Evolutionary conservation across 2,329 filamentous ascomycete genomes (phyloP), one percentile per base, ranked within the genome.

Genomic region (Didymella keratinophila): DNA sequence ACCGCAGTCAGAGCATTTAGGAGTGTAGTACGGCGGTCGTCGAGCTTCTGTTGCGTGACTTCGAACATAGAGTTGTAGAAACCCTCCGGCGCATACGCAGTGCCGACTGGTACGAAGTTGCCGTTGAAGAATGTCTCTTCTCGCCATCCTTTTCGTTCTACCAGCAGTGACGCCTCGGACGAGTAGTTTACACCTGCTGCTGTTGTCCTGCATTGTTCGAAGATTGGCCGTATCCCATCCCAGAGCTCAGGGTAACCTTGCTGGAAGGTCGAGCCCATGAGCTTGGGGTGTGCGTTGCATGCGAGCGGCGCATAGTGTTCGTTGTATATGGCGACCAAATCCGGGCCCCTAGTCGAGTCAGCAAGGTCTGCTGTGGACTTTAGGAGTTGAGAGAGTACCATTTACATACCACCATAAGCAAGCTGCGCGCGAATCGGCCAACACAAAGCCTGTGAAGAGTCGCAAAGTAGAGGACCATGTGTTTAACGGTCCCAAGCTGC

Each of bases 61-160:
- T 76, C 74, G 52, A 72, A 66, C 39, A 67, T 59, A 6, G 68
- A 64, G 44, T 75, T 75, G 58, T 73, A 72, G 58, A 70, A 71
- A n/a, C 73, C 73, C 34, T 72, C 58, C 37, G 69, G 69, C n/a
- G 60, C 59, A 56, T 58, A 64, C 12, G 67, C 62, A 28, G 70
- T 62, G 14, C 71, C 70, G 5, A 75, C 62, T 14, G 73, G 73
- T 2, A 72, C 64, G 41, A 76, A 73, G 43, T 67, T 70, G 28
- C 72, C 72, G 3, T 65, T 66, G 56, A 75, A 74, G 56, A 72
- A 76, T 3, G 69, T 60, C 54, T 76, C 73, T 44, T 76, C 72
- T 2, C 60, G 59, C 58, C 66, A 74, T 9, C 72, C 72, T 20
- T 56, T 61, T 11, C 72, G 67, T 52, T 76, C 69, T 12, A 73